Evolutionary conservation across 1,139 yeast species (phyloP).

Genomic region (Nakaseomyces nivariensis): DNA sequence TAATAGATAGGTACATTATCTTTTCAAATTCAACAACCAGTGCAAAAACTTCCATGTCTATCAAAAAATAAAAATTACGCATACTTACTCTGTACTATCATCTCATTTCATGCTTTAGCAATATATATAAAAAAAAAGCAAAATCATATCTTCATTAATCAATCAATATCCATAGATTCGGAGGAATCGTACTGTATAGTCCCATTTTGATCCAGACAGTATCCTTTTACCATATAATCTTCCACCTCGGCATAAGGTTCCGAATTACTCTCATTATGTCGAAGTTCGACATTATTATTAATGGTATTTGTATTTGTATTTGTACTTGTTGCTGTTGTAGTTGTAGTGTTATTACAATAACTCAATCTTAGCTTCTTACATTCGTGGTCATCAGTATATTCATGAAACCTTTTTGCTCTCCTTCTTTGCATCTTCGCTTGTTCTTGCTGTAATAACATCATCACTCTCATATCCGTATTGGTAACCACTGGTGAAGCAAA

Average conservation of each 20-base stretch:
- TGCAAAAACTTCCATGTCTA: no score
- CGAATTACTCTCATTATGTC: neutral
- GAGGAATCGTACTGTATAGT: neutral
- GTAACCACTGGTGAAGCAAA: constrained; percentile 1
- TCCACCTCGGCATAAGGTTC: constrained; percentile 1
- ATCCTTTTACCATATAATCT: constrained; percentile 1
- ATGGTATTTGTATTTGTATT: no score
- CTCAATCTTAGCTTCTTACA: neutral
- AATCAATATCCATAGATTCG: neutral
- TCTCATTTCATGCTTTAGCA: neutral
- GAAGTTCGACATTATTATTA: neutral
- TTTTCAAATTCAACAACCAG: no score
- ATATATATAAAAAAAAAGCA: neutral
- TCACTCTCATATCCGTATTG: neutral
- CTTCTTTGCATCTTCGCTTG: constrained; percentile 1
- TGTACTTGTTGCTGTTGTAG: no score
- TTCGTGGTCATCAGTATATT: neutral
- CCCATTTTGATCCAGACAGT: neutral
- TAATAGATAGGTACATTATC: no score
- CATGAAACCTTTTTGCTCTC: neutral
- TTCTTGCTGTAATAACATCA: constrained; percentile 1
- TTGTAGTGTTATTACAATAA: neutral
- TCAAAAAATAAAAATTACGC: no score
- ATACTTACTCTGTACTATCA: neutral
- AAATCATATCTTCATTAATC: neutral